Conservation (phyloP, 495 filamentous ascomycete genomes). For the Bathelium albidoporum region DNA sequence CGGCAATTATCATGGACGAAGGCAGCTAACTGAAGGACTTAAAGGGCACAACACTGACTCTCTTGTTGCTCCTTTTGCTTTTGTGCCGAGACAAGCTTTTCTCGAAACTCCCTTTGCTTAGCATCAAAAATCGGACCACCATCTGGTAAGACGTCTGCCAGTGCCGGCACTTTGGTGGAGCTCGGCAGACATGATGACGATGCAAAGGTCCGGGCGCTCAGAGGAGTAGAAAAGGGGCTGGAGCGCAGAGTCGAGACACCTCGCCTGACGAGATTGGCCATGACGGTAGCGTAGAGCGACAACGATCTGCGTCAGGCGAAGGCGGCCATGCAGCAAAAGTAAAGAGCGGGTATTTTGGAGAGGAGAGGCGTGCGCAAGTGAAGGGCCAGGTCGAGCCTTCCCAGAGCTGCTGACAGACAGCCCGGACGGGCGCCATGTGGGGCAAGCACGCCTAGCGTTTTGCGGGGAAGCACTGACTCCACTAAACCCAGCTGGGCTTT, state of each 20-base stretch:
- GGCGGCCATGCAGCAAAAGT: background rate
- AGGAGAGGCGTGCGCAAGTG: too few relatives aligned
- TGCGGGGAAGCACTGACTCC: background rate
- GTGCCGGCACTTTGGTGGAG: conserved; percentile 54
- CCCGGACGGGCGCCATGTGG: background rate
- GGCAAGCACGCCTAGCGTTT: background rate
- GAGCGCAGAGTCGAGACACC: background rate
- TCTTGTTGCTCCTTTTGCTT: conserved; percentile 70
- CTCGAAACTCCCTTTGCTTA: conserved; percentile 76
- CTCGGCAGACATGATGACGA: conserved; percentile 40
- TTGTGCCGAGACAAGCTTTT: conserved; percentile 63
- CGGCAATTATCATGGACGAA: conserved; percentile 9
- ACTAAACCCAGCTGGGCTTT: background rate
- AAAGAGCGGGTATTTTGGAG: background rate
- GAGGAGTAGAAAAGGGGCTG: background rate
- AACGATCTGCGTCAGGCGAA: background rate
- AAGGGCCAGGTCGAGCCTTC: too few relatives aligned
- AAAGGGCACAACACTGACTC: conserved; percentile 56
- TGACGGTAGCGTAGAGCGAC: background rate
- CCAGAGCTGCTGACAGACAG: too few relatives aligned
- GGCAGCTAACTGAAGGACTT: conserved; percentile 35
- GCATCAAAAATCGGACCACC: conserved; percentile 63
- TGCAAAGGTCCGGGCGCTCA: conserved; percentile 37
- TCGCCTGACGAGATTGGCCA: conserved; percentile 1
- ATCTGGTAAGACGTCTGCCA: conserved; percentile 71